phyloP scores from a whole-genome alignment of 2,329 filamentous ascomycete species.

The Conoideocrella luteorostrata region DNA sequence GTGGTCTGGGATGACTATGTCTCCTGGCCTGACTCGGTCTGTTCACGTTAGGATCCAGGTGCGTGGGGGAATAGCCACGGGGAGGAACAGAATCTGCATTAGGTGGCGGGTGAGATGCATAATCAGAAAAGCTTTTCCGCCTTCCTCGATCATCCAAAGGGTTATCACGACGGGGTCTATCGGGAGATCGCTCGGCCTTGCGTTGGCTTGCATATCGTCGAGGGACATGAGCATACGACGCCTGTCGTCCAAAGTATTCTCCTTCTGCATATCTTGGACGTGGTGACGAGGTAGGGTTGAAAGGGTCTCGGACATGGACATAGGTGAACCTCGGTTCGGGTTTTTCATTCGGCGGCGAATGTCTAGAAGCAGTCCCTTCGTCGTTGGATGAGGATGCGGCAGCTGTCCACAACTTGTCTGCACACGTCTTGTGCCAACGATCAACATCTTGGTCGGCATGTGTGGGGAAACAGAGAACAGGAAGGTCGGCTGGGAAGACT shows the following conservation, averaged over 20 bases:
- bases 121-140: slow-evolving; percentile 47
- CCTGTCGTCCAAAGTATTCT: slow-evolving; percentile 27
- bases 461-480: slow-evolving; percentile 59
- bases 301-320: slow-evolving; percentile 24
- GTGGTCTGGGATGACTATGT: slow-evolving; percentile 43
- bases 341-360: slow-evolving; percentile 21
- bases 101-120: slow-evolving; percentile 32
- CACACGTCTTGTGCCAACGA: slow-evolving; percentile 77
- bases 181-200: slow-evolving; percentile 26
- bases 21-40: slow-evolving; percentile 30
- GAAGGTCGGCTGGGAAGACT: slow-evolving; percentile 55
- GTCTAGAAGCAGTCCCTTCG: slow-evolving; percentile 10
- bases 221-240: slow-evolving; percentile 35
- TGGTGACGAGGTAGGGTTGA: slow-evolving; percentile 20
- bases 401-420: slow-evolving; percentile 61
- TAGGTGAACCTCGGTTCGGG: slow-evolving; percentile 32
- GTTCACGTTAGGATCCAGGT: slow-evolving; percentile 29
- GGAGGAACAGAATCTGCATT: slow-evolving; percentile 20
- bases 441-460: slow-evolving; percentile 74
- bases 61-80: slow-evolving; percentile 20
- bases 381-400: slow-evolving; percentile 24
- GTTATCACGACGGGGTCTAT: slow-evolving; percentile 28
- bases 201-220: slow-evolving; percentile 27
- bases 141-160: slow-evolving; percentile 35
- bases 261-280: slow-evolving; percentile 24